Percentiles rank a stretch among this genome's conserved stretches.
These are phyloP conservation scores for Atkinsonella hypoxylon DNA, from an alignment of 2,329 filamentous ascomycete species.

Conservation along the genomic window DNA sequence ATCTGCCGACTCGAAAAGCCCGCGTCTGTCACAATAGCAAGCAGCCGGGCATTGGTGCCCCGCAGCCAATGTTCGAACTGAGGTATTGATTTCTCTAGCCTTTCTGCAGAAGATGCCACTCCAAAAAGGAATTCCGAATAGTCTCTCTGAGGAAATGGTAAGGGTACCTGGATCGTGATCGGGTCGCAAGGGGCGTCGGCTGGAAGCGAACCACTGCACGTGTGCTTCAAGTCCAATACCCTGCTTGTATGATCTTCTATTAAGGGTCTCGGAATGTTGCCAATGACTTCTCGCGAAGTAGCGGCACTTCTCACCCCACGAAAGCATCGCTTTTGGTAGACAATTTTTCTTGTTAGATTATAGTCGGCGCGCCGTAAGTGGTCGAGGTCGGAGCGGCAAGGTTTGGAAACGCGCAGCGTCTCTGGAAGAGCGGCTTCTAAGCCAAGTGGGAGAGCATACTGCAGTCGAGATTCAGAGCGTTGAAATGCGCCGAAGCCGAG, in stretches of 20 bases:
- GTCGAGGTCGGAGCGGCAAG: conserved; percentile 17
- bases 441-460: conserved; percentile 11
- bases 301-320: conserved; percentile 21
- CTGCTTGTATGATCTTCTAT: conserved; percentile 19
- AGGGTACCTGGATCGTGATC: conserved; percentile 34
- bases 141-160: conserved; percentile 26
- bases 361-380: conserved; percentile 19
- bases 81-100: conserved; percentile 36
- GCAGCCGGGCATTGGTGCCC: conserved; percentile 35
- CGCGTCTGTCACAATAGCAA: conserved; percentile 37
- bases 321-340: conserved; percentile 34
- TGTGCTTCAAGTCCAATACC: conserved; percentile 17
- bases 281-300: conserved; percentile 25
- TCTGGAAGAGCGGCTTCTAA: conserved; percentile 12
- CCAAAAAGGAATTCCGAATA: conserved; percentile 45
- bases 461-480: conserved; percentile 7
- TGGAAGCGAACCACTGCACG: conserved; percentile 11
- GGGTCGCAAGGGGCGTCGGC: conserved; percentile 22
- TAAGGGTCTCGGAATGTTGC: conserved; percentile 25
- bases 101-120: conserved; percentile 39
- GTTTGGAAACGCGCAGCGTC: conserved; percentile 6
- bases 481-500: conserved; percentile 5
- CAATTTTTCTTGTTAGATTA: conserved; percentile 27
- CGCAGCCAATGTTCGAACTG: conserved; percentile 45
- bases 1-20: conserved; percentile 10